Base-by-base conservation (phyloP, 1,284 basidiomycete genomes). In the Pyrrhoderma lamaoense region DNA sequence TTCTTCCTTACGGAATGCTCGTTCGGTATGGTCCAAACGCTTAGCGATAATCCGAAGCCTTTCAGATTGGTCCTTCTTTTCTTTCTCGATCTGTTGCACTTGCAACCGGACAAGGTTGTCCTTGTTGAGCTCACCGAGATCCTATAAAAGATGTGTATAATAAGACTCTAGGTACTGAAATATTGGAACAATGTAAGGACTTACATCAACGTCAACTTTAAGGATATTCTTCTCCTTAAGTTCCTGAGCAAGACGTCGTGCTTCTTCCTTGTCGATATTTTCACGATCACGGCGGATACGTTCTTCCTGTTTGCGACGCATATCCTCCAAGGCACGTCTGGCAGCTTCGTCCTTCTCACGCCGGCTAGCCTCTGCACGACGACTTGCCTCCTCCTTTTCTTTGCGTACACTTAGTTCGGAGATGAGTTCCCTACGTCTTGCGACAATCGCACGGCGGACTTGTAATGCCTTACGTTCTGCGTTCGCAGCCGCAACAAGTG, bases 1-100 rank as follows among this genome's bases (percentile, higher is more conserved):
- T 67, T 98, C 96, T 57, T 94, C 93, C 70, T 93, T 92, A 59
- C 95, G 87, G 73, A 89, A 92, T 0, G 95, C 94, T 57, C 96
- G 91, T 72, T 99, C 95, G 64, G 91, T 68, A 69, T 99, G 94
- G 64, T 99, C 95, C 62, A 98, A 83, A 27, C 93, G 88, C 71
- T 98, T 97, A 52, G 85, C 70, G 49, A 89, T 79, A 58, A 94
- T 80, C 35, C 93, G 85, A 55, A 97, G 76, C 22, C 86, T 82
- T 62, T 94, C 89, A 57, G 78, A 80, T 58, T 92, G 75, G 60
- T 94, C 89, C 61, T 84, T 86, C 79, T 96, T 96, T 72, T 98
- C 95, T 71, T 96, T 97, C 72, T 97, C 94, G 51, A 96, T 76
- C 64, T 96, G 92, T 60, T 91, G 84, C 47, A 98, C 93, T 67